A percentile compares a stretch with the other conserved stretches of the same genome.
phyloP scores from a whole-genome alignment of 78 protist species.

The Dictyostelium capitatum region DNA sequence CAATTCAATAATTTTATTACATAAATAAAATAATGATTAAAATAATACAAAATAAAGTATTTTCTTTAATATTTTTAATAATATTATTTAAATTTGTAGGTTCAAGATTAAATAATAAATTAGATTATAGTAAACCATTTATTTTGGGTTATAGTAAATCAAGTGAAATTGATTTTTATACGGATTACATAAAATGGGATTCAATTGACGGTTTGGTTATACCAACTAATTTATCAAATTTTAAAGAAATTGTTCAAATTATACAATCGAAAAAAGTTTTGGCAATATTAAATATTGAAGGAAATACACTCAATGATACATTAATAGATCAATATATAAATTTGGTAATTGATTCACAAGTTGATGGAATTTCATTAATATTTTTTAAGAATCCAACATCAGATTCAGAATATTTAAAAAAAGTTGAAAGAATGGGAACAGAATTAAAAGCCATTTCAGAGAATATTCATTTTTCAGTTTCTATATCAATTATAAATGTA shows the following conservation, averaged over 20 bases:
- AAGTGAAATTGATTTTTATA: background rate
- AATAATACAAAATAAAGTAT: no score
- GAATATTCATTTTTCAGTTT: background rate
- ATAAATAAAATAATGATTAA: background rate
- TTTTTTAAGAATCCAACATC: background rate
- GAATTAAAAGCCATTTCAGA: background rate
- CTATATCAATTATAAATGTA: background rate
- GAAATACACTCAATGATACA: no score
- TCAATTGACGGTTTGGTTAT: background rate
- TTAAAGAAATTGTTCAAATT: background rate
- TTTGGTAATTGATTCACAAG: no score
- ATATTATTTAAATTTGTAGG: background rate
- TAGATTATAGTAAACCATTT: background rate
- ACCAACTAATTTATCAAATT: background rate
- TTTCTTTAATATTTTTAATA: background rate
- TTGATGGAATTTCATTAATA: background rate
- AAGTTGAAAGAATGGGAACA: background rate
- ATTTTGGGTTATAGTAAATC: no score
- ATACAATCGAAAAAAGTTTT: background rate
- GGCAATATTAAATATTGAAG: background rate
- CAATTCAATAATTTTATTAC: no score
- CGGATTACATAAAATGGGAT: constrained; percentile 1
- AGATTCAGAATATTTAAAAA: background rate
- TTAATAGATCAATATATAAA: no score
- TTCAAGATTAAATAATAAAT: background rate